A percentile compares a stretch with the other conserved stretches of the same genome.
These are phyloP conservation scores for Xylogone sp. DNA, from an alignment of 2,329 filamentous ascomycete genomes.

Conservation along the genomic window DNA sequence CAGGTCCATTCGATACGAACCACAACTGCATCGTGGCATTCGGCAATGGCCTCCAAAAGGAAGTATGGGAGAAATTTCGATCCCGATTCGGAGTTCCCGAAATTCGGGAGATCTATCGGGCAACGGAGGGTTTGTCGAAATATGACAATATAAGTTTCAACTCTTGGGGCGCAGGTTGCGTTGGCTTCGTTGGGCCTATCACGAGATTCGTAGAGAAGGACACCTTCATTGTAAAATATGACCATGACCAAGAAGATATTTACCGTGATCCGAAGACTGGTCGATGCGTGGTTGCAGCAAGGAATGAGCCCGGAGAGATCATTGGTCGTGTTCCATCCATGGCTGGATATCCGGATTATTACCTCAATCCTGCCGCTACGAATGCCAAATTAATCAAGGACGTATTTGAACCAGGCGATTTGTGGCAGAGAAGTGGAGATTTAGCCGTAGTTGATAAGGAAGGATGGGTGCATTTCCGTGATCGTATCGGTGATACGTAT, in stretches of 20 bases:
- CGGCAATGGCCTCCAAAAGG: conserved; percentile 43
- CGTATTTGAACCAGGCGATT: conserved; percentile 41
- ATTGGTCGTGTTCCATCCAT: conserved; percentile 39
- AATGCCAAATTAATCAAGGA: conserved; percentile 39
- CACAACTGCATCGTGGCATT: conserved; percentile 39
- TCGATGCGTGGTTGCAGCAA: conserved; percentile 33
- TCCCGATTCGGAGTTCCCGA: conserved; percentile 38
- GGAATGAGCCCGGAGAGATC: conserved; percentile 39
- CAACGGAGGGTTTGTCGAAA: conserved; percentile 41
- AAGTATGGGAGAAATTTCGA: conserved; percentile 45
- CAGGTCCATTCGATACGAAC: conserved; percentile 38
- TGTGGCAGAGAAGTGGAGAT: conserved; percentile 42
- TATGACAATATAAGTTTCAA: conserved; percentile 39
- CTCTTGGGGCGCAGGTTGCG: conserved; percentile 36
- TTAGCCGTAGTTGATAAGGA: conserved; percentile 34
- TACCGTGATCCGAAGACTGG: conserved; percentile 37
- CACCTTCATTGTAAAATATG: conserved; percentile 37
- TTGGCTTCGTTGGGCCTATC: conserved; percentile 39
- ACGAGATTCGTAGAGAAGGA: conserved; percentile 36
- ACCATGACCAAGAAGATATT: conserved; percentile 15
- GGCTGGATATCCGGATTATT: conserved; percentile 36
- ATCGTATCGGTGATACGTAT: conserved; percentile 50
- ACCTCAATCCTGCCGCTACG: conserved; percentile 36
- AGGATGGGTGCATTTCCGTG: conserved; percentile 42
- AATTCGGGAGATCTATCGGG: conserved; percentile 44